Percentiles rank a stretch among this genome's conserved stretches.
Conservation (phyloP, 1,284 basidiomycete genomes). For the Trametes hirsuta region DNA sequence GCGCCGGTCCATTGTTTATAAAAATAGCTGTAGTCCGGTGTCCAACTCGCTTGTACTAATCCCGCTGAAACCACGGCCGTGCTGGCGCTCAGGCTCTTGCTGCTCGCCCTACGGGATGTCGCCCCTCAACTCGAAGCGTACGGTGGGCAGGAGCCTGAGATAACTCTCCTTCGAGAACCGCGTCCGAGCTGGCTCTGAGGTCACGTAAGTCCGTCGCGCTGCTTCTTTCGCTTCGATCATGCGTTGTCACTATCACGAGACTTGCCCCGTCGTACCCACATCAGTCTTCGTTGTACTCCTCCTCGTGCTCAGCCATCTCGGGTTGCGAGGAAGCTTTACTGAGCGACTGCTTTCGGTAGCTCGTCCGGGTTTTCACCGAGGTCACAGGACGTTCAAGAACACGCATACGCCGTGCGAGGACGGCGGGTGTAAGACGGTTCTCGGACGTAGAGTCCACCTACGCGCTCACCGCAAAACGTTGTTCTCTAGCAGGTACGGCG, state of each 20-base stretch:
- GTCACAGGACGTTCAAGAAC: not conserved
- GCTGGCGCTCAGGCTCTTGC: not conserved
- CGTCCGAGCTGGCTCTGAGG: slow-evolving; percentile 5
- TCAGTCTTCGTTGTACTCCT: slow-evolving; percentile 12
- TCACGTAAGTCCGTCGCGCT: slow-evolving; percentile 6
- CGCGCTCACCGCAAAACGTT: not conserved
- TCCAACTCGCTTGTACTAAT: not conserved
- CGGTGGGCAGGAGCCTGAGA: not conserved
- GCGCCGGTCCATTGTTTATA: too few relatives aligned
- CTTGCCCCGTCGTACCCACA: slow-evolving; percentile 4
- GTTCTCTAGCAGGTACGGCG: not conserved
- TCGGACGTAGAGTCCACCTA: not conserved
- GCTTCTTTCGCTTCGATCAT: slow-evolving; percentile 23
- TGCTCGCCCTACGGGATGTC: not conserved
- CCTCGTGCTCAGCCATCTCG: slow-evolving; percentile 7
- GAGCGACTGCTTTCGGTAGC: slow-evolving; percentile 2
- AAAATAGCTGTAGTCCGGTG: too few relatives aligned
- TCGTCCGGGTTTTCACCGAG: slow-evolving; percentile 16
- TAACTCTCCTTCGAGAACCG: slow-evolving; percentile 8
- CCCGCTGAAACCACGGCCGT: not conserved
- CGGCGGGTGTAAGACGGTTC: slow-evolving; percentile 6
- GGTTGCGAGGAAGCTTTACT: not conserved
- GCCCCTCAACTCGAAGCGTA: not conserved
- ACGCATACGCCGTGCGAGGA: not conserved
- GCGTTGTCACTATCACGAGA: slow-evolving; percentile 20